Conservation (phyloP, 192 early-diverging fungal species). For the Coemansia sp. region DNA sequence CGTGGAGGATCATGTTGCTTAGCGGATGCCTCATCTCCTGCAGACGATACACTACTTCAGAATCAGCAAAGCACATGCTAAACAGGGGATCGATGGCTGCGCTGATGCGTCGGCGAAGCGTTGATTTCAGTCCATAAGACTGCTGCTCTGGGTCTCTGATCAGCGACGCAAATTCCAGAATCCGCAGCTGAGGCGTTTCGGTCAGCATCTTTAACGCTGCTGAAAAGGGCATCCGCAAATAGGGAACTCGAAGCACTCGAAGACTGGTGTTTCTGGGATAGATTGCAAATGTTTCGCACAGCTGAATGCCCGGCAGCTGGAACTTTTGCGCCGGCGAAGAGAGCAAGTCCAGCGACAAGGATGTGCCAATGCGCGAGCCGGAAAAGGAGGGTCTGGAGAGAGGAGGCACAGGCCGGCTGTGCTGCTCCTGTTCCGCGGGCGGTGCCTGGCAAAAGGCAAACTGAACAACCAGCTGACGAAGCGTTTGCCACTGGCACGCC, state of each 20-base stretch:
- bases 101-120: constrained; percentile 40
- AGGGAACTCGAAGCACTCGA: constrained; percentile 37
- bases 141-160: constrained; percentile 18
- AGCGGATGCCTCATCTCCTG: constrained; percentile 34
- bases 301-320: constrained; percentile 25
- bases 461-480: constrained; percentile 43
- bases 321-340: constrained; percentile 1
- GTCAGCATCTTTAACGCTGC: constrained; percentile 26
- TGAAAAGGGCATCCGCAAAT: constrained; percentile 41
- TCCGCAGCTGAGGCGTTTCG: constrained; percentile 35
- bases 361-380: constrained; percentile 17
- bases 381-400: constrained; percentile 31
- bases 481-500: constrained; percentile 34
- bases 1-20: constrained; percentile 39
- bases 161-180: constrained; percentile 38
- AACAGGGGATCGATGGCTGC: constrained; percentile 16
- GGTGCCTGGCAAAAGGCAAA: constrained; percentile 37
- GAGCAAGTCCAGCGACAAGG: neutral
- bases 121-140: constrained; percentile 18
- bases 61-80: constrained; percentile 42
- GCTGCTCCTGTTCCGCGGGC: neutral
- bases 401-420: constrained; percentile 2
- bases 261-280: constrained; percentile 21
- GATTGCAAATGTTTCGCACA: constrained; percentile 29
- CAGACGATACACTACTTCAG: constrained; percentile 35